Evolutionary conservation across 2,329 filamentous ascomycete species (phyloP).

Genomic region (Leptographium procerum): DNA sequence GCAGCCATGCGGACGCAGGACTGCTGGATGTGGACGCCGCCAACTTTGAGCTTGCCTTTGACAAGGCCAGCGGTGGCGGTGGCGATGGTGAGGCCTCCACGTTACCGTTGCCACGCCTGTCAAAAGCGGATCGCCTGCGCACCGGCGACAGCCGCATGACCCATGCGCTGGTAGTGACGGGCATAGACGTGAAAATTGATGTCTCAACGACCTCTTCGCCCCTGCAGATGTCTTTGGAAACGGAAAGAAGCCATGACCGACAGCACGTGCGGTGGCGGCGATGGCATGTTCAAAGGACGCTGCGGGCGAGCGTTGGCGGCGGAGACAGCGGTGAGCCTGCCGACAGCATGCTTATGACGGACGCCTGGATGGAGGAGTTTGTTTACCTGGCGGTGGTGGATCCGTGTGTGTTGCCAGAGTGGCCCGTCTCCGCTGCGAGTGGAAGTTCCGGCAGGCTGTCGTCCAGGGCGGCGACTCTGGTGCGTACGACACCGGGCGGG

Average conservation of each 20-base stretch:
- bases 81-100: neutral
- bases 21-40: neutral
- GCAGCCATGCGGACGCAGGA: neutral
- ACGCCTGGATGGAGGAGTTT: neutral
- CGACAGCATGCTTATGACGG: neutral
- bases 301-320: neutral
- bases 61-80: neutral
- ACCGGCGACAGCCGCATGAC: conserved; percentile 1
- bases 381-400: neutral
- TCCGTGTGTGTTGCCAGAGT: neutral
- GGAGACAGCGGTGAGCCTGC: no score
- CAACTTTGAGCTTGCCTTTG: neutral
- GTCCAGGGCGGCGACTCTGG: neutral
- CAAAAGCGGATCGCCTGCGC: neutral
- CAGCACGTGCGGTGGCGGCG: neutral
- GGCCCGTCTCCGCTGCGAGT: no score
- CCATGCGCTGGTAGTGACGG: neutral
- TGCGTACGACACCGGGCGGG: neutral
- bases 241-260: neutral
- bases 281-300: neutral
- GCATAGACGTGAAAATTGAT: neutral
- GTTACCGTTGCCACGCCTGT: neutral
- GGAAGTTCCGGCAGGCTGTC: no score
- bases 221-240: no score
- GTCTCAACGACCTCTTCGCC: no score